Conservation (phyloP, 306 rosid genomes). For the Cajanus cajan region DNA sequence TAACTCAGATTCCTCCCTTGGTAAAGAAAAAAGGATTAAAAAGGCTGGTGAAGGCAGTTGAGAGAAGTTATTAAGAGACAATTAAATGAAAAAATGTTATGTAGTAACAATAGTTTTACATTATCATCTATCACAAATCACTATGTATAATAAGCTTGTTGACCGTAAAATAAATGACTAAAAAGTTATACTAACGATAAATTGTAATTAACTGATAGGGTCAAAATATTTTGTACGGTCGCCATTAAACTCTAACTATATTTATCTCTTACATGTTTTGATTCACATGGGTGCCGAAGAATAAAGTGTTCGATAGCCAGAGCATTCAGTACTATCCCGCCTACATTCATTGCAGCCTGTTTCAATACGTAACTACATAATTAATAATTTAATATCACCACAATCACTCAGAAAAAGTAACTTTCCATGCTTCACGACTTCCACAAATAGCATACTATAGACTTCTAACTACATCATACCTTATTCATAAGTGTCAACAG, state of each 20-base stretch:
- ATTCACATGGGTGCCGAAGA: constrained; percentile 73
- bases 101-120: no score
- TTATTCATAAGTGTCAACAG: constrained; percentile 75
- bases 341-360: constrained; percentile 85
- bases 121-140: no score
- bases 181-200: no score
- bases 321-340: constrained; percentile 85
- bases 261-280: constrained; percentile 55
- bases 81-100: neutral
- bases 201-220: no score
- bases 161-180: no score
- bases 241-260: no score
- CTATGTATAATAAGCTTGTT: no score
- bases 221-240: no score
- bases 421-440: neutral
- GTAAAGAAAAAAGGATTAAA: neutral
- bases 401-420: neutral
- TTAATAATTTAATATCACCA: constrained; percentile 14
- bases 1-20: neutral
- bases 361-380: neutral
- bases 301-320: constrained; percentile 92
- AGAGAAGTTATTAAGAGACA: neutral
- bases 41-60: neutral
- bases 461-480: constrained; percentile 36
- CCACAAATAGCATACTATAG: neutral